Percentiles rank a stretch among this genome's conserved stretches.
Evolutionary conservation across 2,329 filamentous ascomycete species (phyloP).

Genomic region (Neonectria faginata): DNA sequence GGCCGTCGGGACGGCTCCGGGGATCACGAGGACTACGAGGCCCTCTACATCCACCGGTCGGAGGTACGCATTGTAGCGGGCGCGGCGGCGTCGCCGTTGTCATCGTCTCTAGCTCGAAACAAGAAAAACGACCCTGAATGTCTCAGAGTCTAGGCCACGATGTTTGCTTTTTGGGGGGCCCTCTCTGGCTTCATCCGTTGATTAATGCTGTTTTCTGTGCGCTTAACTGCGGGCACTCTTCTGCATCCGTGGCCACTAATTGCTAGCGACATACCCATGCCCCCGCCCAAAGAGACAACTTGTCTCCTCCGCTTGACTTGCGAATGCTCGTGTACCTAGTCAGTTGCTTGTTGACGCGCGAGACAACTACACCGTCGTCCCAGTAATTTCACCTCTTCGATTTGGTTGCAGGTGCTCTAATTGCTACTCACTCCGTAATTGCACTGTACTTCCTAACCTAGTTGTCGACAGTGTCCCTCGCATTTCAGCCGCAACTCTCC

Average conservation of each 20-base stretch:
- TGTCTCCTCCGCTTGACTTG: constrained; percentile 3
- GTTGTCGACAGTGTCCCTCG: background rate
- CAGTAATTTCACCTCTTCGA: constrained; percentile 20
- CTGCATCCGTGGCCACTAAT: constrained; percentile 19
- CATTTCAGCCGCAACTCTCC: background rate
- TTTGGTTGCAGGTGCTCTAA: constrained; percentile 12
- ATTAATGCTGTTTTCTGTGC: background rate
- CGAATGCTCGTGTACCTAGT: too few species aligned
- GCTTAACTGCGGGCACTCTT: constrained; percentile 6
- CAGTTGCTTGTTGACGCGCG: constrained; percentile 30
- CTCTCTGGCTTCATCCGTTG: background rate
- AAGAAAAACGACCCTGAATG: constrained; percentile 7
- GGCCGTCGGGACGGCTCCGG: background rate
- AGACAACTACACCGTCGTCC: constrained; percentile 38
- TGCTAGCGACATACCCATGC: constrained; percentile 15
- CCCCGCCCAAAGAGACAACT: constrained; percentile 26
- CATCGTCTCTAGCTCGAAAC: background rate
- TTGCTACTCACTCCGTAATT: background rate
- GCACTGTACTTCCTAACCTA: background rate
- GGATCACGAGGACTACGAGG: background rate
- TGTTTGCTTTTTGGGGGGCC: constrained; percentile 20
- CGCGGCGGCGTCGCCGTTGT: too few species aligned
- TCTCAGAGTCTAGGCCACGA: constrained; percentile 7
- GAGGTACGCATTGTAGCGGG: background rate
- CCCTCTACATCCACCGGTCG: background rate